Evolutionary conservation across 2,329 filamentous ascomycete species (phyloP), one percentile per base, ranked within the genome.

Genomic region (Paramyrothecium roridum): DNA sequence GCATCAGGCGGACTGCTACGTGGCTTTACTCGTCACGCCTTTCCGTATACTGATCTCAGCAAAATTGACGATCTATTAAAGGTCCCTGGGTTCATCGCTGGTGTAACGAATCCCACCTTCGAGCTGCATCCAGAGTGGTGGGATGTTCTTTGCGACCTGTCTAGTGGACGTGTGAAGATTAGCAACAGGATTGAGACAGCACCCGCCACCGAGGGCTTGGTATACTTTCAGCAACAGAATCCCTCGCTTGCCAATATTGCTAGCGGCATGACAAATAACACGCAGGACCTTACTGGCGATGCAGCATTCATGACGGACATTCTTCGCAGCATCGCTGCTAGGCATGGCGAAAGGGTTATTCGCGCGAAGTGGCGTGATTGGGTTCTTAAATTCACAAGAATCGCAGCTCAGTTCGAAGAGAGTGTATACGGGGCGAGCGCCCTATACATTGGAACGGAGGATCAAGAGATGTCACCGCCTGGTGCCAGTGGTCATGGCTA

Each of bases 1-100:
- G 93, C 90, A 16, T 97, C 93, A 13, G 95, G 95, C 20, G 93
- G 95, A 7, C 79, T 96, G n/a, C 78, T 99, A 37, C 84, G 93
- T 55, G 95, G 95, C 26, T 99, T 99, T 73, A 96, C 93, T 10
- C 85, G 95, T 19, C 91, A 98, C 73, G 95, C 95, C 1, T 99
- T 99, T 68, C 95, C 95, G 2, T 99, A 99, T 68, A 99, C 95
- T 1, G 95, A 99, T 75, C 80, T 99, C 47, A 97, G 92, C 60
- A 99, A 99, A 74, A 93, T 99, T 57, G 95, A 99, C 62, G 95
- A 98, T 69, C 82, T 99, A 12, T 81, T 99, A 50, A 93, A 96
- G 65, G 95, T 99, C 0, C 93, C 95, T 8, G 95, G 95, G 2
- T 99, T 99, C 73, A 96, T 99, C 64, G 95, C 95, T 3, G 95